Percentiles rank a stretch among this genome's conserved stretches.
phyloP scores from a whole-genome alignment of 139 green algal genomes.

The Picochlorum sp. region DNA sequence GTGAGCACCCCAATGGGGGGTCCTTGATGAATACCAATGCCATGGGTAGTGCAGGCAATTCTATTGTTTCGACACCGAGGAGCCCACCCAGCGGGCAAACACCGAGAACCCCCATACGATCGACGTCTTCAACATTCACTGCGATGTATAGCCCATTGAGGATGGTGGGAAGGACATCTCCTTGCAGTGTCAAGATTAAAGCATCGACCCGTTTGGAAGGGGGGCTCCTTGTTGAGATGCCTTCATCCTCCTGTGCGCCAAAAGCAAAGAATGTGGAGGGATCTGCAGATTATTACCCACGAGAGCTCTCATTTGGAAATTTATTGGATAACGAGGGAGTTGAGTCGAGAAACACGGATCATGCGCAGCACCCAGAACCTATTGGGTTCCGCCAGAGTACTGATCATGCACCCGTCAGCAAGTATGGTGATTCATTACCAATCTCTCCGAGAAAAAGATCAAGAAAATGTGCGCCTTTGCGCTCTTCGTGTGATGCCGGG shows the following conservation, averaged over 20 bases:
- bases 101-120: not conserved
- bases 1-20: too few relatives aligned
- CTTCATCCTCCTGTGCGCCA: too few relatives aligned
- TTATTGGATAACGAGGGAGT: not conserved
- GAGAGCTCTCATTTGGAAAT: conserved; percentile 3
- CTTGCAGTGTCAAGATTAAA: conserved; percentile 8
- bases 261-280: too few relatives aligned
- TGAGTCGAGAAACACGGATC: not conserved
- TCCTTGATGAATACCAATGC: too few relatives aligned
- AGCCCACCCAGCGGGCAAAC: not conserved
- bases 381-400: too few relatives aligned
- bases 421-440: not conserved
- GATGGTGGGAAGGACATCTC: conserved; percentile 5
- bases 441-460: not conserved
- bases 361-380: not conserved
- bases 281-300: not conserved
- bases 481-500: too few relatives aligned
- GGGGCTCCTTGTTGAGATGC: not conserved
- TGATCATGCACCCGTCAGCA: too few relatives aligned
- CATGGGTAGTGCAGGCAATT: too few relatives aligned
- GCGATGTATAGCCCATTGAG: conserved; percentile 11
- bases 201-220: not conserved
- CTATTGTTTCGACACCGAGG: too few relatives aligned
- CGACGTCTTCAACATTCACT: not conserved
- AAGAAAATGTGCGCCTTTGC: not conserved